Conservation (phyloP, 2,329 filamentous ascomycete genomes). For the Intubia oerlemansii region DNA sequence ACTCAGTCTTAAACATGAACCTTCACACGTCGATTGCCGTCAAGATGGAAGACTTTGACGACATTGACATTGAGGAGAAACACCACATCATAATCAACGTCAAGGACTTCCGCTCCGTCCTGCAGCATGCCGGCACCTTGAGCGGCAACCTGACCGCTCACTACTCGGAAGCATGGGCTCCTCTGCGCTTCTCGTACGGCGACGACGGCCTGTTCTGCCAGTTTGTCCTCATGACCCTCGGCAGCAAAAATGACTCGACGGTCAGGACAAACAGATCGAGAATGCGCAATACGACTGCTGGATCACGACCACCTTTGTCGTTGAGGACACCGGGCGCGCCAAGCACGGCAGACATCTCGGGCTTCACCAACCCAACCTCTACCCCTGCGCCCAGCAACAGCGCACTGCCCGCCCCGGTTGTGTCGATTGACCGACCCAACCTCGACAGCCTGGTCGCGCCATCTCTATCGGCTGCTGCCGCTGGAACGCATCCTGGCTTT, state of each 20-base stretch:
- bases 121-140: slow-evolving; percentile 51
- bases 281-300: slow-evolving; percentile 1
- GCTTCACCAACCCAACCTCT: not conserved
- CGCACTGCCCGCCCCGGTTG: not conserved
- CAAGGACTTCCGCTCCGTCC: slow-evolving; percentile 63
- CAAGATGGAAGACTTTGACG: slow-evolving; percentile 55
- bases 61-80: slow-evolving; percentile 51
- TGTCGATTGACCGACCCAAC: too few relatives aligned
- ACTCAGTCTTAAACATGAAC: slow-evolving; percentile 55
- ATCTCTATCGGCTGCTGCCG: too few relatives aligned
- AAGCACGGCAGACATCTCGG: not conserved
- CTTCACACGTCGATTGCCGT: slow-evolving; percentile 61
- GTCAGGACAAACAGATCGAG: slow-evolving; percentile 9
- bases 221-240: slow-evolving; percentile 67
- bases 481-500: slow-evolving; percentile 13
- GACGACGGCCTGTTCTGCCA: slow-evolving; percentile 49
- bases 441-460: not conserved
- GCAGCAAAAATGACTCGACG: slow-evolving; percentile 29
- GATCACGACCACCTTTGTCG: not conserved
- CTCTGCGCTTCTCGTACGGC: slow-evolving; percentile 51
- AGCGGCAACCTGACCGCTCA: slow-evolving; percentile 43
- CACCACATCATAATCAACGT: slow-evolving; percentile 65
- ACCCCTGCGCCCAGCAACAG: not conserved
- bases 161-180: slow-evolving; percentile 50
- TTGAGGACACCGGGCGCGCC: slow-evolving; percentile 1